Percentiles rank a stretch among this genome's conserved stretches.
phyloP scores from a whole-genome alignment of 768 basidiomycete genomes.

The Tephrocybe sp. region DNA sequence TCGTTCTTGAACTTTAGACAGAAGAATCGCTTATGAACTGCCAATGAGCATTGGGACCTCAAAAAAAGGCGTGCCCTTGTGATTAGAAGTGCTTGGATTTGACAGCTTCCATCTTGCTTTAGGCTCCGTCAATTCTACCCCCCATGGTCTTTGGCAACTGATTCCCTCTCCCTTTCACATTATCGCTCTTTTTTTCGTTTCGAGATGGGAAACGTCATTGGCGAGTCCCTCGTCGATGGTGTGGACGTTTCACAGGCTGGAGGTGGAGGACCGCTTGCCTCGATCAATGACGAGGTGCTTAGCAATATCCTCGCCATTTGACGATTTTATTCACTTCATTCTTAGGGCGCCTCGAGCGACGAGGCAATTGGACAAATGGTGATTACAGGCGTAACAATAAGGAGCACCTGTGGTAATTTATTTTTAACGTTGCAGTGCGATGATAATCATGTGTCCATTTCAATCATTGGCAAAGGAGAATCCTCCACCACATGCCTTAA shows the following conservation, averaged over 20 bases:
- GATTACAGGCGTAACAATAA: too few relatives aligned
- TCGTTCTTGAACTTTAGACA: too few relatives aligned
- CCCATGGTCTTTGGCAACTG: neutral
- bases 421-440: too few relatives aligned
- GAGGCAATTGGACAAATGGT: neutral
- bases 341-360: neutral
- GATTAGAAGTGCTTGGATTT: constrained; percentile 1
- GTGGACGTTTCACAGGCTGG: neutral
- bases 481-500: too few relatives aligned
- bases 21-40: too few relatives aligned
- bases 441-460: too few relatives aligned
- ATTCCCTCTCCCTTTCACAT: neutral
- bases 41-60: too few relatives aligned
- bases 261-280: too few relatives aligned
- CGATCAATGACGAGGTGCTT: neutral
- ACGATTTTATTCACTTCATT: neutral
- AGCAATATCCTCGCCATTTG: neutral
- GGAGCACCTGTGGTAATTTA: too few relatives aligned
- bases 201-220: constrained; percentile 12
- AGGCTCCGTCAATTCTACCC: constrained; percentile 8
- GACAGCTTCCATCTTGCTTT: constrained; percentile 13
- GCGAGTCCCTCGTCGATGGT: constrained; percentile 8
- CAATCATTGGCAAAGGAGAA: too few relatives aligned
- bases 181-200: neutral
- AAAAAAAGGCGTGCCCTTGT: too few relatives aligned